Percentiles rank a stretch among this genome's conserved stretches.
Conservation (phyloP, 73 alveolate species). For the Durusdinium trenchii region DNA sequence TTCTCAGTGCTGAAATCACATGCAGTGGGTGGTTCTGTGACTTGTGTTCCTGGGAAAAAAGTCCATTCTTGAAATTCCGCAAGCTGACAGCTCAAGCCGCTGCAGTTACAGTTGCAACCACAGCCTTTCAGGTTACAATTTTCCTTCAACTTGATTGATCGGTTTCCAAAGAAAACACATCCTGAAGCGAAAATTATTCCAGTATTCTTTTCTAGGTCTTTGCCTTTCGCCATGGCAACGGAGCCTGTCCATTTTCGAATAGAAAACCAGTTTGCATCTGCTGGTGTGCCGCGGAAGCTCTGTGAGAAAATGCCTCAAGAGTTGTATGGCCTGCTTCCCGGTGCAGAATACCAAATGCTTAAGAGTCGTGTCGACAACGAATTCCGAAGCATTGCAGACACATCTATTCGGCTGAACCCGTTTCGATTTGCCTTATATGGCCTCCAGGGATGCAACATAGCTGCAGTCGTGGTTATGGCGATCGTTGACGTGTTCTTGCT, state of each 20-base stretch:
- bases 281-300: constrained; percentile 48
- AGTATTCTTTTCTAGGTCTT: too few relatives aligned
- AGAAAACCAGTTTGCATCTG: constrained; percentile 20
- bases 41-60: too few relatives aligned
- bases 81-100: too few relatives aligned
- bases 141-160: too few relatives aligned
- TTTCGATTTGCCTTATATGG: background rate
- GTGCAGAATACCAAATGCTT: background rate
- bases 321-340: constrained; percentile 12
- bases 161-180: too few relatives aligned
- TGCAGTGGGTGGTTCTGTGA: too few relatives aligned
- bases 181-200: too few relatives aligned
- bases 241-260: constrained; percentile 8
- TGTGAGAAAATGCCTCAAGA: constrained; percentile 35
- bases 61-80: too few relatives aligned
- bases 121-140: too few relatives aligned
- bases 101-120: too few relatives aligned
- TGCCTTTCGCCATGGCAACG: constrained; percentile 68
- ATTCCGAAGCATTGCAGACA: background rate
- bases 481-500: constrained; percentile 9
- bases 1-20: too few relatives aligned
- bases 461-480: constrained; percentile 26
- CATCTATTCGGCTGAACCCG: background rate
- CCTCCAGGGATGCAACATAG: constrained; percentile 6
- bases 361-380: background rate